phyloP scores from a whole-genome alignment of 441 rosid genomes.

The Kokia cookei region DNA sequence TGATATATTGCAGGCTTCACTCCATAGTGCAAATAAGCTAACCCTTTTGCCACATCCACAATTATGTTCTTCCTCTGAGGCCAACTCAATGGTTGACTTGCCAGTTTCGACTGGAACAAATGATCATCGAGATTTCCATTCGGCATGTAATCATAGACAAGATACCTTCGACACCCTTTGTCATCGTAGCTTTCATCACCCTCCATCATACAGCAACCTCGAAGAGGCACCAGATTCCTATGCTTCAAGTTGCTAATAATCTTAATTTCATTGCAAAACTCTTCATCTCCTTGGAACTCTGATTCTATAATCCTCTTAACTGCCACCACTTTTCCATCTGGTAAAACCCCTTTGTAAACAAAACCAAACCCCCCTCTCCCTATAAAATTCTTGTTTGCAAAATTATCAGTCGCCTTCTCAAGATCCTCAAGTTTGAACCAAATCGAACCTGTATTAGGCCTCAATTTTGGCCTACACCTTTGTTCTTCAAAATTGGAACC shows the following conservation, averaged over 20 bases:
- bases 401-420: slow-evolving; percentile 67
- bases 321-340: slow-evolving; percentile 72
- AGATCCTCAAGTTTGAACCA: slow-evolving; percentile 82
- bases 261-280: slow-evolving; percentile 90
- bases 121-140: slow-evolving; percentile 83
- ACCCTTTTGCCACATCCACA: slow-evolving; percentile 80
- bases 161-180: slow-evolving; percentile 45
- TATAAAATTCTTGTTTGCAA: slow-evolving; percentile 68
- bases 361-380: slow-evolving; percentile 91
- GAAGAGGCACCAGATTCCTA: slow-evolving; percentile 78
- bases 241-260: slow-evolving; percentile 90
- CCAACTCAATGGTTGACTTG: slow-evolving; percentile 54
- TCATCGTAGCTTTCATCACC: slow-evolving; percentile 28
- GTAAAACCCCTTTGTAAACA: slow-evolving; percentile 67
- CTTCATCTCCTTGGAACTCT: slow-evolving; percentile 77
- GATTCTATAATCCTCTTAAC: slow-evolving; percentile 75
- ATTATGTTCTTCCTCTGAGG: slow-evolving; percentile 76
- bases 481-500: slow-evolving; percentile 36
- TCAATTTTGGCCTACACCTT: slow-evolving; percentile 51
- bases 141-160: slow-evolving; percentile 77
- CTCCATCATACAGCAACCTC: slow-evolving; percentile 78
- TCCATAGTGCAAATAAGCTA: slow-evolving; percentile 84
- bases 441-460: slow-evolving; percentile 86
- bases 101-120: slow-evolving; percentile 35
- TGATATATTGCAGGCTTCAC: slow-evolving; percentile 91